Evolutionary conservation across 2,329 filamentous ascomycete genomes (phyloP), one percentile per base, ranked within the genome.

Genomic region (Xylogone sp.): DNA sequence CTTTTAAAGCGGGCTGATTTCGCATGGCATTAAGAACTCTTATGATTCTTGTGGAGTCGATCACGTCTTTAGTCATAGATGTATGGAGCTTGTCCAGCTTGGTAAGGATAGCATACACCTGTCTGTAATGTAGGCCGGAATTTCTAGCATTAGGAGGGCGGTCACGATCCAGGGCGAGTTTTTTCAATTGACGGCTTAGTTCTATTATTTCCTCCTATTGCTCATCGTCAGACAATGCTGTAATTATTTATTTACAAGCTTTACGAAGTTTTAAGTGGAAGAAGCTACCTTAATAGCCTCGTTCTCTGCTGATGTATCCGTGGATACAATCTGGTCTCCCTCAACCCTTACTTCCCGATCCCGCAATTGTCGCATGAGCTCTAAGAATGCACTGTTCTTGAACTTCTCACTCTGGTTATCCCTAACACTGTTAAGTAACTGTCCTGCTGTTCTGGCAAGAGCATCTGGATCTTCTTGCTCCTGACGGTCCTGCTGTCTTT

Each of bases 341-440:
- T 88, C 78, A 34, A 94, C 83, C 46, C 79, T 79, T 13, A 91
- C 82, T 70, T 94, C 84, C 50, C 79, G 76, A 63, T 89, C 83
- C 48, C 86, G 79, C 50, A 94, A 80, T 53, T 82, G 79, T 22
- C 87, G 81, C 89, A 95, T 94, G 44, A 95, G 72, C 3, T 79
- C 76, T 1, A 93, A 70, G 63, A 95, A 95, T 53, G 81, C 81
- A 58, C 88, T 92, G 63, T 91, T 82, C 60, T 84, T 82, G 68
- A 94, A 94, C 64, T 93, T 93, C 45, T 83, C 72, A 50, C 79
- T 85, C 52, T 82, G 78, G 59, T 93, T 85, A 59, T 84, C 75
- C 19, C 81, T 76, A 12, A 95, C 81, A 34, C 82, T 84, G 49
- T 86, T 76, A 4, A 94, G 74, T 3, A 95, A 75, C 53, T 86